Percentiles rank a stretch among this genome's conserved stretches.
Conservation (phyloP, 2,329 filamentous ascomycete species). For the Aphanocladium album region DNA sequence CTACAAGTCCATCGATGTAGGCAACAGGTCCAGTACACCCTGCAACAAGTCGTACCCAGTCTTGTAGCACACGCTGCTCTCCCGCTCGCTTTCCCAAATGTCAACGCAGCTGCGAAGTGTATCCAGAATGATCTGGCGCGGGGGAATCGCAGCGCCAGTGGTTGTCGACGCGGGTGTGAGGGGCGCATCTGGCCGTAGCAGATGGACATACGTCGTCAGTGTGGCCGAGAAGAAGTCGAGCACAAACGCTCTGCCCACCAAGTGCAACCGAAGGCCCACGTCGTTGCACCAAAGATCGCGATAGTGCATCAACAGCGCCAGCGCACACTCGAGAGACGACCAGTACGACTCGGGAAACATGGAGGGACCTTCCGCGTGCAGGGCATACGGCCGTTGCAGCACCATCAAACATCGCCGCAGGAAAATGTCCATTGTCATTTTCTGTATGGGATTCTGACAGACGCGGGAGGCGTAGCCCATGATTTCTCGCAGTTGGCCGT, state of each 20-base stretch:
- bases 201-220: constrained; percentile 29
- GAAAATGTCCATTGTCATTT: constrained; percentile 31
- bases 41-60: constrained; percentile 28
- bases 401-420: constrained; percentile 32
- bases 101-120: constrained; percentile 29
- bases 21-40: constrained; percentile 24
- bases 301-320: constrained; percentile 31
- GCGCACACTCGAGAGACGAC: constrained; percentile 32
- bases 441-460: constrained; percentile 26
- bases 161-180: constrained; percentile 22
- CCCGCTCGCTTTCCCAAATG: constrained; percentile 31
- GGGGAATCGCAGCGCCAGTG: constrained; percentile 27
- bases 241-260: constrained; percentile 30
- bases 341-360: constrained; percentile 32
- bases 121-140: constrained; percentile 31
- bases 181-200: constrained; percentile 30
- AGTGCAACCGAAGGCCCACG: constrained; percentile 21
- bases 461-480: constrained; percentile 26
- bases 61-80: constrained; percentile 31
- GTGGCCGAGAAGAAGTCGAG: constrained; percentile 33
- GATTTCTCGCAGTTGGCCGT: constrained; percentile 27
- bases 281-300: constrained; percentile 30
- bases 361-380: constrained; percentile 27
- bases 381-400: constrained; percentile 30
- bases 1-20: constrained; percentile 11